These are phyloP conservation scores for Xylaria venustula DNA, from an alignment of 495 filamentous ascomycete species.

Conservation along the genomic window DNA sequence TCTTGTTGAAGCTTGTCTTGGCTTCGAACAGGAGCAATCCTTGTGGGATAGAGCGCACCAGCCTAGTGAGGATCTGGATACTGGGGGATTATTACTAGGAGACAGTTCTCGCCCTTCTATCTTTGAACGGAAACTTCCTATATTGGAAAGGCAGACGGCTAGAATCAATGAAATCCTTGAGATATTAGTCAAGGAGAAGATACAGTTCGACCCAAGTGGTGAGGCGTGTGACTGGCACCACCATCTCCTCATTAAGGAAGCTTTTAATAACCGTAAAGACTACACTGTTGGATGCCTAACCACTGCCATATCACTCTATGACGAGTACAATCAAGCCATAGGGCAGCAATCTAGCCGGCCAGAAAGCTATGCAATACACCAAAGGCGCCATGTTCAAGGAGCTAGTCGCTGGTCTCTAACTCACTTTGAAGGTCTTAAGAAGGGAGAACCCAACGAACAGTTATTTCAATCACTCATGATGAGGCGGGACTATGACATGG, in stretches of 20 bases:
- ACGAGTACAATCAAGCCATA: not conserved
- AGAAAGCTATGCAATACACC: not conserved
- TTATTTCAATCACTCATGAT: not conserved
- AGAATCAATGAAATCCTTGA: slow-evolving; percentile 23
- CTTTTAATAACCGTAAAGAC: not conserved
- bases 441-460: not conserved
- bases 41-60: not conserved
- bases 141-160: not conserved
- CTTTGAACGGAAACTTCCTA: not conserved
- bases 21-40: slow-evolving; percentile 14
- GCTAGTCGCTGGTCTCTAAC: not conserved
- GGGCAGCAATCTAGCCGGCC: not conserved
- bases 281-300: not conserved
- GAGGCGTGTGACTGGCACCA: not conserved
- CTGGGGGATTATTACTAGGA: not conserved
- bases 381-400: not conserved
- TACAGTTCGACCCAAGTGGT: not conserved
- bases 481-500: not conserved
- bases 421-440: not conserved
- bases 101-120: not conserved
- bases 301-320: not conserved
- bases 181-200: slow-evolving; percentile 9
- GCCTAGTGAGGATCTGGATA: not conserved
- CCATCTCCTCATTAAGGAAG: not conserved
- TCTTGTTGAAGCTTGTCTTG: slow-evolving; percentile 22